Conservation (phyloP, 2,329 filamentous ascomycete species). For the Penicillium sp. region DNA sequence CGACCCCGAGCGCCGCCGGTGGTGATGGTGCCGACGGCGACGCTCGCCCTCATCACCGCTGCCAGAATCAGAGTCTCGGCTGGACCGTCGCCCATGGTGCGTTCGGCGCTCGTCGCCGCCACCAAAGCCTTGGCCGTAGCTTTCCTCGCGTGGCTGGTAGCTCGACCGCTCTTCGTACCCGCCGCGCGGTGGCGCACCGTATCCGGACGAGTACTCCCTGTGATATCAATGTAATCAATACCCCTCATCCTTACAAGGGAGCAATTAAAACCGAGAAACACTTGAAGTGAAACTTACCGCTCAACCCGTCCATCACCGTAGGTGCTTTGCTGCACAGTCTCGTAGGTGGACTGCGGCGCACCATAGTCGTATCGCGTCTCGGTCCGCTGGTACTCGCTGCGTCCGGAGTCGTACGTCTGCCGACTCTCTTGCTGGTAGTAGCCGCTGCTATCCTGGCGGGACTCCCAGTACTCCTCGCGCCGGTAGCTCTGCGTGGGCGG, state of each 20-base stretch:
- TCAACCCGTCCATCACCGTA: constrained; percentile 19
- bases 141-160: constrained; percentile 17
- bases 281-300: constrained; percentile 24
- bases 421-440: constrained; percentile 23
- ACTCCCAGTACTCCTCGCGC: constrained; percentile 22
- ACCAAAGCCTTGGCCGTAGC: constrained; percentile 18
- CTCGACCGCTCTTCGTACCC: constrained; percentile 19
- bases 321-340: constrained; percentile 11
- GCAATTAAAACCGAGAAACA: not conserved
- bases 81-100: constrained; percentile 26
- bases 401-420: constrained; percentile 19
- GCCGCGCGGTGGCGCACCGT: constrained; percentile 19
- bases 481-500: constrained; percentile 15
- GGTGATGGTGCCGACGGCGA: constrained; percentile 20
- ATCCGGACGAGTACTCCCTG: constrained; percentile 25
- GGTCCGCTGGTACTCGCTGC: constrained; percentile 20
- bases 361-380: constrained; percentile 25
- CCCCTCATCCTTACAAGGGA: constrained; percentile 2
- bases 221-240: constrained; percentile 12
- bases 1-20: constrained; percentile 24
- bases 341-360: constrained; percentile 14
- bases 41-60: constrained; percentile 24
- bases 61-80: constrained; percentile 25
- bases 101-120: constrained; percentile 23
- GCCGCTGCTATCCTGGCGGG: constrained; percentile 12